A percentile compares a stretch with the other conserved stretches of the same genome.
Evolutionary conservation across 2,329 filamentous ascomycete genomes (phyloP).

Genomic region (Hymenoscyphus linearis): DNA sequence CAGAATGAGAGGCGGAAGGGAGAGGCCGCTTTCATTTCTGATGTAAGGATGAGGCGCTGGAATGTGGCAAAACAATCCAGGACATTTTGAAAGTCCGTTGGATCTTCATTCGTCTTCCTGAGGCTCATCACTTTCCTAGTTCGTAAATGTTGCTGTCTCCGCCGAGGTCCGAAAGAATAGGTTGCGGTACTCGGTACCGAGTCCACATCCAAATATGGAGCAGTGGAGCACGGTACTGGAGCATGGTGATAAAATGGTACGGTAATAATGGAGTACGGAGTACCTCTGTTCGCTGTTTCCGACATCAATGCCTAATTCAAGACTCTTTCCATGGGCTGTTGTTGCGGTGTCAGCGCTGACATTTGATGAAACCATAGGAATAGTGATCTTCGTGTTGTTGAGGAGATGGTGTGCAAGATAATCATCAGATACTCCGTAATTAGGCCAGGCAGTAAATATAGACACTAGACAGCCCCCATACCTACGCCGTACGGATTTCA

Average conservation of each 20-base stretch:
- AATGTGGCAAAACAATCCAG: constrained; percentile 9
- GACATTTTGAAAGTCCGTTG: not conserved
- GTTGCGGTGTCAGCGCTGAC: not conserved
- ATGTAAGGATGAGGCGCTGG: constrained; percentile 8
- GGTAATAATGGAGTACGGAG: not conserved
- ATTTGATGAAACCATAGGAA: not conserved
- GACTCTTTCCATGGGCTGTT: not conserved
- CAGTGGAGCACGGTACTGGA: not conserved
- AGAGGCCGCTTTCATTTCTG: constrained; percentile 13
- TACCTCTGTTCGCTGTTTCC: not conserved
- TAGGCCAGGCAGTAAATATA: not conserved
- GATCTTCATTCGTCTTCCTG: not conserved
- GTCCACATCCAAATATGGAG: not conserved
- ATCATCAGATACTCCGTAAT: not conserved
- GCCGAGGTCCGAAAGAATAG: not conserved
- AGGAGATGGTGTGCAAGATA: not conserved
- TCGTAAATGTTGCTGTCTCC: not conserved
- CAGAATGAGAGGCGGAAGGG: constrained; percentile 14
- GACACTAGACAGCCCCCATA: not conserved
- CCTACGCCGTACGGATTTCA: not conserved
- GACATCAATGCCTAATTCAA: not conserved
- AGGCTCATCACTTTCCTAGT: not conserved
- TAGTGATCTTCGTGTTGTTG: not conserved
- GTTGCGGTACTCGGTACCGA: not conserved
- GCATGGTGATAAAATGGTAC: too few relatives aligned